A percentile compares a stretch with the other conserved stretches of the same genome.
Evolutionary conservation across 306 rosid genomes (phyloP).

Genomic region (Rosa rugosa): DNA sequence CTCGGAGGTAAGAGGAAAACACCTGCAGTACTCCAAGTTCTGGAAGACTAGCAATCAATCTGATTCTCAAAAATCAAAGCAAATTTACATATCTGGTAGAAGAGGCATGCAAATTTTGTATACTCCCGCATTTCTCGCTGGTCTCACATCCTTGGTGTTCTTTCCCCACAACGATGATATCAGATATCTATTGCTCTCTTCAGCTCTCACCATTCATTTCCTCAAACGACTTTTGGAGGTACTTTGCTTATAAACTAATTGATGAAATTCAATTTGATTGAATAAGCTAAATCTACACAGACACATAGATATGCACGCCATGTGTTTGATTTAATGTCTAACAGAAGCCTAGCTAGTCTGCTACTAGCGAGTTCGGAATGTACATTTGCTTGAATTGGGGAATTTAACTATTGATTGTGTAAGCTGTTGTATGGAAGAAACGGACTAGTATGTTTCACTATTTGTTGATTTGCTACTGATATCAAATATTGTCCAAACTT

Average conservation of each 20-base stretch:
- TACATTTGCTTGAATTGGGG: too few species aligned
- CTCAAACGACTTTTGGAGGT: conserved; percentile 76
- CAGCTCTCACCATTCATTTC: conserved; percentile 65
- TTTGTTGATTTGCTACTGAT: too few species aligned
- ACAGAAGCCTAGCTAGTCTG: too few species aligned
- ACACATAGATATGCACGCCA: too few species aligned
- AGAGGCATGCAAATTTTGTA: conserved; percentile 65
- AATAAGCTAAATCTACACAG: too few species aligned
- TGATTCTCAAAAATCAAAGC: not conserved
- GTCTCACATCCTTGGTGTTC: conserved; percentile 41
- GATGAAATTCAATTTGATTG: too few species aligned
- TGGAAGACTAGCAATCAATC: conserved; percentile 15
- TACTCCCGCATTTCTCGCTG: conserved; percentile 63
- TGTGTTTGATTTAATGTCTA: too few species aligned
- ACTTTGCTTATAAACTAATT: not conserved
- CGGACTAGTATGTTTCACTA: too few species aligned
- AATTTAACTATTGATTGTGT: too few species aligned
- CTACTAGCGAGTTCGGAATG: too few species aligned
- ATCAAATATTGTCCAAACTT: too few species aligned
- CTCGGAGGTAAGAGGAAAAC: conserved; percentile 52
- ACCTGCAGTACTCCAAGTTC: conserved; percentile 73
- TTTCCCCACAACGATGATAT: conserved; percentile 31
- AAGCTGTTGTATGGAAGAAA: too few species aligned
- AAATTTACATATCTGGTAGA: conserved; percentile 41
- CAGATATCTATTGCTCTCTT: conserved; percentile 46